Conservation (phyloP, 164 flowering plant species). For the Saururus chinensis region DNA sequence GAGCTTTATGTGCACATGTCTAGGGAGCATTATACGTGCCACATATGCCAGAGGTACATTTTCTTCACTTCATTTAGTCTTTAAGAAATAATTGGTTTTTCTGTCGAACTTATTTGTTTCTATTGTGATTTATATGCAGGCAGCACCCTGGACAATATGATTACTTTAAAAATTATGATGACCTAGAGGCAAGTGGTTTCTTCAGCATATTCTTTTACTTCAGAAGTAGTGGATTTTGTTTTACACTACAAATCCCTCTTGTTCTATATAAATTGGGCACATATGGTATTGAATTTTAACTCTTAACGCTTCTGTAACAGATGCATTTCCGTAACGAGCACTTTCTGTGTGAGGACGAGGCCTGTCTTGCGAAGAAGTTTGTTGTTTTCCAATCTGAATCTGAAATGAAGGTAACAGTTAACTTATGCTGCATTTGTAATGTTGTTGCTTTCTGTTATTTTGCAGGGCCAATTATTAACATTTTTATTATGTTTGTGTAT, state of each 20-base stretch:
- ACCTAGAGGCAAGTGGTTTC: constrained; percentile 55
- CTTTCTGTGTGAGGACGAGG: constrained; percentile 85
- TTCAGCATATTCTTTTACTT: background rate
- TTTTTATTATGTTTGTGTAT: background rate
- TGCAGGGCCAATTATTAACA: background rate
- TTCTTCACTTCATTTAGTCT: background rate
- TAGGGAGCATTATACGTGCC: constrained; percentile 87
- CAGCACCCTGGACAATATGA: constrained; percentile 88
- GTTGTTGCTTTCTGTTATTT: background rate
- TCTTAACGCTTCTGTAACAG: constrained; percentile 31
- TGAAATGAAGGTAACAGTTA: constrained; percentile 66
- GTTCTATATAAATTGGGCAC: background rate
- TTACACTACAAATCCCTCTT: background rate
- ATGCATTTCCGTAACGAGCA: constrained; percentile 79
- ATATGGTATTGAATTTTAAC: background rate
- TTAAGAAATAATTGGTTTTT: background rate
- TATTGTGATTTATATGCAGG: constrained; percentile 34
- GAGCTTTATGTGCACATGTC: constrained; percentile 88
- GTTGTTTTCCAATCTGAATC: constrained; percentile 71
- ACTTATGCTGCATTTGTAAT: background rate
- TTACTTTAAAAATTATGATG: constrained; percentile 81
- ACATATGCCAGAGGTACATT: constrained; percentile 80
- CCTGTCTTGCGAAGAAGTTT: constrained; percentile 82
- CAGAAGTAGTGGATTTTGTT: background rate
- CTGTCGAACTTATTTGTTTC: background rate